Conservation (phyloP, 1,284 basidiomycete species). For the Ustilago trichophora region DNA sequence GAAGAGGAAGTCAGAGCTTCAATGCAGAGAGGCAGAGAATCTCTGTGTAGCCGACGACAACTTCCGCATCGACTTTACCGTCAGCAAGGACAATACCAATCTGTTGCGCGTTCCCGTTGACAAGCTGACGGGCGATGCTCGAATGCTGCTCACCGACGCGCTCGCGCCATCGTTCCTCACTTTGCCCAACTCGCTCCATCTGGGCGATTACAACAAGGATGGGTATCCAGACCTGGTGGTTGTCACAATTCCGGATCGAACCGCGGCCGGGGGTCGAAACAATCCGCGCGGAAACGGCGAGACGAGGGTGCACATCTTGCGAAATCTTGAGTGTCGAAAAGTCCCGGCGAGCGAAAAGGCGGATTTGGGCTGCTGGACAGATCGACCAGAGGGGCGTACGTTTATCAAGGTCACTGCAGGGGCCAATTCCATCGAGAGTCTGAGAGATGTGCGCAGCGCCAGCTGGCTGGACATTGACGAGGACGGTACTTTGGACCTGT, state of each 20-base stretch:
- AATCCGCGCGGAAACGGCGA: slow-evolving; percentile 45
- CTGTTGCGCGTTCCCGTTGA: slow-evolving; percentile 77
- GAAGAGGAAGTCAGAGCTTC: not conserved
- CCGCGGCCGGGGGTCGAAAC: slow-evolving; percentile 53
- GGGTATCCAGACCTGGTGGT: slow-evolving; percentile 89
- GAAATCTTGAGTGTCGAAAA: slow-evolving; percentile 76
- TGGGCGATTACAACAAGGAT: slow-evolving; percentile 92
- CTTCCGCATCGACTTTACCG: slow-evolving; percentile 79
- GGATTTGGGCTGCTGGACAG: slow-evolving; percentile 24
- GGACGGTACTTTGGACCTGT: slow-evolving; percentile 91
- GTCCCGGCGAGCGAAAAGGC: slow-evolving; percentile 58
- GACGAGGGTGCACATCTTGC: slow-evolving; percentile 75
- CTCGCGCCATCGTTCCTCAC: slow-evolving; percentile 68
- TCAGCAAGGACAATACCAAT: slow-evolving; percentile 71
- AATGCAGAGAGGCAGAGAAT: slow-evolving; percentile 74
- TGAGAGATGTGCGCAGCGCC: slow-evolving; percentile 81
- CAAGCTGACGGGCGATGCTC: slow-evolving; percentile 69
- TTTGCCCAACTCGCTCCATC: slow-evolving; percentile 79
- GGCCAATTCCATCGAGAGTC: slow-evolving; percentile 73
- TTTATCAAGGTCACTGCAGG: slow-evolving; percentile 71
- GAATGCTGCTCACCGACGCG: slow-evolving; percentile 76
- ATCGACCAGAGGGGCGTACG: slow-evolving; percentile 30
- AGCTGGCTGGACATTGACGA: slow-evolving; percentile 93
- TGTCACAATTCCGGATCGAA: slow-evolving; percentile 71
- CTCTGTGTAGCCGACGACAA: slow-evolving; percentile 83